These are phyloP conservation scores for Ziziphus jujuba DNA, from an alignment of 306 rosid genomes.

Conservation along the genomic window DNA sequence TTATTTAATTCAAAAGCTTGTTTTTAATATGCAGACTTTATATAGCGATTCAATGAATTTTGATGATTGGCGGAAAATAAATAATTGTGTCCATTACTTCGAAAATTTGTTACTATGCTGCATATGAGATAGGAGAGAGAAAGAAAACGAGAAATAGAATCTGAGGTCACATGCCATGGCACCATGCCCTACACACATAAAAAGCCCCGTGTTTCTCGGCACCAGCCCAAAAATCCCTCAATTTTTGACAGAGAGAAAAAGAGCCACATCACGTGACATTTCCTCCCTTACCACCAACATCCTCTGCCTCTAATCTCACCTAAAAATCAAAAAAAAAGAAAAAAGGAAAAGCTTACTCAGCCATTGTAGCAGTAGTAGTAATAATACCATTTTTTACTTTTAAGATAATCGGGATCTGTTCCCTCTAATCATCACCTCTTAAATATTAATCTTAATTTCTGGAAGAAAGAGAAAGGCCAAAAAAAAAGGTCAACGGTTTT, in stretches of 20 bases:
- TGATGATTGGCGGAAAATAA: too few species aligned
- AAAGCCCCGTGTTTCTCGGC: slow-evolving; percentile 42
- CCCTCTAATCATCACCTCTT: slow-evolving; percentile 51
- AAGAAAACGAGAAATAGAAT: slow-evolving; percentile 29
- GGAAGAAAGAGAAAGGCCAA: too few species aligned
- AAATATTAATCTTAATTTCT: slow-evolving; percentile 9
- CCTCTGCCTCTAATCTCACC: slow-evolving; percentile 15
- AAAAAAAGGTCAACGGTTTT: slow-evolving; percentile 25
- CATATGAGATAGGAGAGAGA: background rate
- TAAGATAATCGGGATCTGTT: slow-evolving; percentile 50
- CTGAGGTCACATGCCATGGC: slow-evolving; percentile 31
- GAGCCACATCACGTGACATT: slow-evolving; percentile 52
- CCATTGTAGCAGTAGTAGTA: background rate
- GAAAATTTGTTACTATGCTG: too few species aligned
- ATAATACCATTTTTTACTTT: background rate
- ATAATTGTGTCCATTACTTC: too few species aligned
- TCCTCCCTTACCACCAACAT: slow-evolving; percentile 41
- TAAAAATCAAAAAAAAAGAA: too few species aligned
- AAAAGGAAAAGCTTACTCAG: too few species aligned
- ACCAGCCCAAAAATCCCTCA: slow-evolving; percentile 17
- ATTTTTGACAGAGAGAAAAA: background rate
- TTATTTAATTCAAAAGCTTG: too few species aligned
- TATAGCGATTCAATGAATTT: too few species aligned
- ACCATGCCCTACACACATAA: background rate
- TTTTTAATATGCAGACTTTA: too few species aligned